A percentile compares a stretch with the other conserved stretches of the same genome.
phyloP scores from a whole-genome alignment of 305 asterid genomes.

The Ilex paraguariensis region DNA sequence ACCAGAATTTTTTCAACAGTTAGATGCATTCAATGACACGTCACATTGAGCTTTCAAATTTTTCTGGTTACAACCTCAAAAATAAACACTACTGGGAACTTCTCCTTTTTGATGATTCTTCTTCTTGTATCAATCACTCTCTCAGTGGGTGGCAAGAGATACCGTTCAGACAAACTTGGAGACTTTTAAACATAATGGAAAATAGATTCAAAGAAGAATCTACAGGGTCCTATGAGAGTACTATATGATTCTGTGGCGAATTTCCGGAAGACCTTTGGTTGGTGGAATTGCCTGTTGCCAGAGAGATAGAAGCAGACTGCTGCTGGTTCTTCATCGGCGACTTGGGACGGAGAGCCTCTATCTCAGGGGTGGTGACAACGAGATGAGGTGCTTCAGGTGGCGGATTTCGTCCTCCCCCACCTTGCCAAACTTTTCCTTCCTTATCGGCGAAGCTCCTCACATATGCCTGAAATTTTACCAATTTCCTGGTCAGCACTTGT shows the following conservation, averaged over 20 bases:
- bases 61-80: too few relatives aligned
- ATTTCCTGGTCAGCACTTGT: conserved; percentile 13
- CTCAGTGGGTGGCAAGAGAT: too few relatives aligned
- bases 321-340: conserved; percentile 98
- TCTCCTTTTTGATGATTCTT: too few relatives aligned
- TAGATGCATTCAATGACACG: too few relatives aligned
- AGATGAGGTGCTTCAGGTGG: conserved; percentile 98
- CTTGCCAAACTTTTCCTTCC: conserved; percentile 94
- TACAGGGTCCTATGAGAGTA: too few relatives aligned
- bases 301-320: conserved; percentile 64
- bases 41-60: too few relatives aligned
- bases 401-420: conserved; percentile 97
- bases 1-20: too few relatives aligned
- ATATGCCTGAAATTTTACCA: conserved; percentile 50
- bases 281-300: conserved; percentile 56
- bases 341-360: conserved; percentile 90
- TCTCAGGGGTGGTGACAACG: conserved; percentile 85
- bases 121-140: too few relatives aligned
- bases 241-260: conserved; percentile 50
- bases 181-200: too few relatives aligned
- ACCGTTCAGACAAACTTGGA: too few relatives aligned
- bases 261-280: conserved; percentile 62
- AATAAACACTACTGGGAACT: too few relatives aligned
- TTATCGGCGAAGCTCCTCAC: conserved; percentile 62
- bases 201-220: neutral